Conservation (phyloP, 768 basidiomycete genomes). For the Auricularia sp. region DNA sequence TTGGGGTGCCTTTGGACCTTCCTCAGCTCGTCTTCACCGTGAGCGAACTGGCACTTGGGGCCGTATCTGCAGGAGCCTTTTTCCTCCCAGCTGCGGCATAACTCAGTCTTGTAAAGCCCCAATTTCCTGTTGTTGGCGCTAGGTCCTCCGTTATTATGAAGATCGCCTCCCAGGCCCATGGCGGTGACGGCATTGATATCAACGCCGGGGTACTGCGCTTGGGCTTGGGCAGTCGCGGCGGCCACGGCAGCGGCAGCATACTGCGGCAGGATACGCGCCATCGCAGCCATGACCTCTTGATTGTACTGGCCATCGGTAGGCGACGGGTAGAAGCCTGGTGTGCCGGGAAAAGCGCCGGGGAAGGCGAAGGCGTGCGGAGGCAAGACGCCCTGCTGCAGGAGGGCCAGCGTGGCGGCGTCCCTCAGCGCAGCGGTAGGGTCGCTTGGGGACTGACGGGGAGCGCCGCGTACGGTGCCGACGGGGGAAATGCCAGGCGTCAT, state of each 20-base stretch:
- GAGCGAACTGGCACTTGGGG: slow-evolving; percentile 85
- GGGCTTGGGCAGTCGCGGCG: neutral
- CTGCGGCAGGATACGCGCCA: neutral
- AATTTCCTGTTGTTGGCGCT: slow-evolving; percentile 88
- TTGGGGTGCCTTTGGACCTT: slow-evolving; percentile 83
- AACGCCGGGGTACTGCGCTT: neutral
- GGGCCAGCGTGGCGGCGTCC: neutral
- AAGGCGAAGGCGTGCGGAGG: neutral
- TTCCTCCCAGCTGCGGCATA: slow-evolving; percentile 89
- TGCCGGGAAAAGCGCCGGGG: neutral
- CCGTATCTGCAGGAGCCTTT: slow-evolving; percentile 81
- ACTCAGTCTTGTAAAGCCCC: slow-evolving; percentile 82
- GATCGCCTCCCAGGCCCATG: neutral
- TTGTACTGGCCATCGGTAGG: neutral
- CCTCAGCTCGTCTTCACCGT: slow-evolving; percentile 81
- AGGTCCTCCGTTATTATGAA: slow-evolving; percentile 39
- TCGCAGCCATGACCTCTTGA: neutral
- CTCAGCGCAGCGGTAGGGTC: neutral
- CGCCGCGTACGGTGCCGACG: neutral
- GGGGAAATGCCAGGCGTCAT: slow-evolving; percentile 1
- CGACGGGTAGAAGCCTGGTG: neutral
- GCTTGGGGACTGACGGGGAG: neutral
- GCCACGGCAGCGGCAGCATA: neutral
- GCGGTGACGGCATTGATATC: neutral
- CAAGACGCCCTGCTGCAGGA: neutral